phyloP scores from a whole-genome alignment of 2,329 filamentous ascomycete species.

The Lasiodiplodia hormozganensis region DNA sequence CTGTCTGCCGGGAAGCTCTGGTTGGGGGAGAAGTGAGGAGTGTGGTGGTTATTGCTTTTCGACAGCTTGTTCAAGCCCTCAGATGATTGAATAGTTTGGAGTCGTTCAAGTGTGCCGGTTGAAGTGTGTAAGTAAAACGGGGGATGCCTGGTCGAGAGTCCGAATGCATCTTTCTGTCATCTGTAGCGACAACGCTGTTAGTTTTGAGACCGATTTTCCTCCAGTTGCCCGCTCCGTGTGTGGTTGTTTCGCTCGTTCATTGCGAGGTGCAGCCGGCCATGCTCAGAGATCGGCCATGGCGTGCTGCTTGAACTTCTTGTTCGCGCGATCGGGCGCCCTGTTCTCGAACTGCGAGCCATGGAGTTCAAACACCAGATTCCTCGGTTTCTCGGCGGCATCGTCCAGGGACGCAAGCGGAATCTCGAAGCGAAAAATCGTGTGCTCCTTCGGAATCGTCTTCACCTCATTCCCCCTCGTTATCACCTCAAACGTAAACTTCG shows the following conservation, averaged over 20 bases:
- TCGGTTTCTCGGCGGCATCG: slow-evolving; percentile 38
- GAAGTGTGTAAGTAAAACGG: too few species aligned
- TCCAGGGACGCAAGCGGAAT: slow-evolving; percentile 59
- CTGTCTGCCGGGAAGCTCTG: too few species aligned
- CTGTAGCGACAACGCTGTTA: too few species aligned
- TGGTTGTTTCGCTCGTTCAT: not conserved
- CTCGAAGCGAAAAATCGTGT: slow-evolving; percentile 81
- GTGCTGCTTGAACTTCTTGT: slow-evolving; percentile 89
- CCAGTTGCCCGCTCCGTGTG: too few species aligned
- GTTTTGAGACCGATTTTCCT: too few species aligned
- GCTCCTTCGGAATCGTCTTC: slow-evolving; percentile 87
- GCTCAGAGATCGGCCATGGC: slow-evolving; percentile 2
- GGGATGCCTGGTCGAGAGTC: too few species aligned
- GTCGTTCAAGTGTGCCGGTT: too few species aligned
- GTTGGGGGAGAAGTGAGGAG: too few species aligned
- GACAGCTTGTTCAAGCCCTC: too few species aligned
- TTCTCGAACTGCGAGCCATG: slow-evolving; percentile 87
- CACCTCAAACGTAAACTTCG: slow-evolving; percentile 84
- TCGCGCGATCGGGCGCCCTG: slow-evolving; percentile 82
- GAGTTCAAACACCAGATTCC: slow-evolving; percentile 78
- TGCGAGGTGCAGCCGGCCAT: not conserved
- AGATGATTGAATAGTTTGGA: too few species aligned
- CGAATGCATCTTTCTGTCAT: too few species aligned
- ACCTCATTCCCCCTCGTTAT: slow-evolving; percentile 74
- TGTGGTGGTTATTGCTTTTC: too few species aligned